Percentiles rank a stretch among this genome's conserved stretches.
These are phyloP conservation scores for Plasmodium relictum DNA, from an alignment of 169 alveolate genomes.

Conservation along the genomic window DNA sequence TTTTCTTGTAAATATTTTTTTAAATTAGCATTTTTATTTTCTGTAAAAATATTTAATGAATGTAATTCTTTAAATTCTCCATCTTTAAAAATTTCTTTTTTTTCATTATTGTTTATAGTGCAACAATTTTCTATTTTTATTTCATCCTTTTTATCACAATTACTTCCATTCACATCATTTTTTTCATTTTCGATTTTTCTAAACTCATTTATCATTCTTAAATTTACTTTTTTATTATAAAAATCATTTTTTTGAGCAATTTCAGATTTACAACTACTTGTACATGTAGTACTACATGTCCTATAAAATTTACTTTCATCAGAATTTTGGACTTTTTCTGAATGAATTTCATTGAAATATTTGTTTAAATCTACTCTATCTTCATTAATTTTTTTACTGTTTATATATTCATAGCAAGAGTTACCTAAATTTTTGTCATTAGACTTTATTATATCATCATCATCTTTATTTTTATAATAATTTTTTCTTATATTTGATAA, in stretches of 20 bases:
- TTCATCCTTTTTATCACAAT: background rate
- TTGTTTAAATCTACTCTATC: background rate
- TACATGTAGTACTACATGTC: constrained; percentile 28
- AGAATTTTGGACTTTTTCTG: background rate
- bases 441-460: too few relatives aligned
- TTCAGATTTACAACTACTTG: constrained; percentile 27
- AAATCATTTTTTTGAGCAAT: constrained; percentile 3
- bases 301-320: constrained; percentile 1
- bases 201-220: background rate
- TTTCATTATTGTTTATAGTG: background rate
- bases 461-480: too few relatives aligned
- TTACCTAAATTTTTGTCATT: too few relatives aligned
- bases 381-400: background rate
- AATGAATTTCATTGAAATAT: background rate
- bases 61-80: background rate
- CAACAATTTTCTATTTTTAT: background rate
- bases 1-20: background rate
- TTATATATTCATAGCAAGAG: too few relatives aligned
- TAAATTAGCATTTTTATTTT: background rate
- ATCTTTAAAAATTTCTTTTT: background rate
- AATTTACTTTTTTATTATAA: constrained; percentile 1
- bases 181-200: background rate
- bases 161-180: background rate
- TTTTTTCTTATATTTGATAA: too few relatives aligned
- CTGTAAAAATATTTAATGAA: background rate